These are phyloP conservation scores for Alternaria postmessia DNA, from an alignment of 2,329 filamentous ascomycete genomes.

Conservation along the genomic window DNA sequence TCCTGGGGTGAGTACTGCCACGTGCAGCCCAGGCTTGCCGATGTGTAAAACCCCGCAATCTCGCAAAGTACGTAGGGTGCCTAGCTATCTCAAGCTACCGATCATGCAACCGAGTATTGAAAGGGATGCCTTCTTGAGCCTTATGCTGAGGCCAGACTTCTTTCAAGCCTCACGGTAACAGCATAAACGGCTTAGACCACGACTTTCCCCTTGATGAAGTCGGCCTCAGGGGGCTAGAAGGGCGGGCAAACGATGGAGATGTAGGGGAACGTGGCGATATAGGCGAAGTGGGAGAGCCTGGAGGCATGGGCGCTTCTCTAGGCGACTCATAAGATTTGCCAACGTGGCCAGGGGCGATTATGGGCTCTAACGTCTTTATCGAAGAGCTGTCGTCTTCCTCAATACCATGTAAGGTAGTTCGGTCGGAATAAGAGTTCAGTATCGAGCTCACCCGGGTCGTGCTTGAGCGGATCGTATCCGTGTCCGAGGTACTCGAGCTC, in stretches of 20 bases:
- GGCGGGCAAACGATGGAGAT: constrained; percentile 19
- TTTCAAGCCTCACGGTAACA: constrained; percentile 34
- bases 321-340: constrained; percentile 27
- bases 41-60: constrained; percentile 9
- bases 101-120: constrained; percentile 4
- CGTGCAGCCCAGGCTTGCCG: neutral
- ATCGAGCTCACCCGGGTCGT: constrained; percentile 40
- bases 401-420: constrained; percentile 40
- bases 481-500: constrained; percentile 35
- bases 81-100: constrained; percentile 19
- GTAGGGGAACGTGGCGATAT: constrained; percentile 15
- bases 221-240: constrained; percentile 26
- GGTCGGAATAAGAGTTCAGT: constrained; percentile 42
- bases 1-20: neutral
- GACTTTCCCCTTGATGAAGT: constrained; percentile 30
- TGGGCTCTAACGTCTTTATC: constrained; percentile 36
- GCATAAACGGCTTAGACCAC: constrained; percentile 44
- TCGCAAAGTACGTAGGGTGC: constrained; percentile 1
- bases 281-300: constrained; percentile 26
- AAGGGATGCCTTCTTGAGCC: constrained; percentile 16
- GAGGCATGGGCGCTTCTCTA: constrained; percentile 26
- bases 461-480: constrained; percentile 42
- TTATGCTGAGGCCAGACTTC: neutral
- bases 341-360: constrained; percentile 14
- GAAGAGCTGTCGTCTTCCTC: constrained; percentile 42